Percentiles rank a stretch among this genome's conserved stretches.
phyloP scores from a whole-genome alignment of 306 rosid species.

The Cicer bijugum region DNA sequence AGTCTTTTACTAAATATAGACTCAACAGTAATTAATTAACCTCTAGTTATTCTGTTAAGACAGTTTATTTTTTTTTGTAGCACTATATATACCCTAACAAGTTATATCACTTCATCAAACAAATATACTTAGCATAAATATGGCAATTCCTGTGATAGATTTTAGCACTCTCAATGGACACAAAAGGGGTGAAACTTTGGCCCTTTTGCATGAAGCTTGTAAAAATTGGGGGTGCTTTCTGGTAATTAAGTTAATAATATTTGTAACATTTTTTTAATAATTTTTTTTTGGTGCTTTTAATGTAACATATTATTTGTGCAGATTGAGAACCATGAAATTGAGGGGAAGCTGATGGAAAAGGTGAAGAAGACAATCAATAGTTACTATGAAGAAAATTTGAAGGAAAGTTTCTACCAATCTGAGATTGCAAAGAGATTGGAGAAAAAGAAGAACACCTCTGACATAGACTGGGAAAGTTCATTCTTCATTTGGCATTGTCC shows the following conservation, averaged over 20 bases:
- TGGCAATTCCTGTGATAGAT: slow-evolving; percentile 77
- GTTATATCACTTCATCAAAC: slow-evolving; percentile 46
- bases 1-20: slow-evolving; percentile 20
- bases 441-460: slow-evolving; percentile 45
- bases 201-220: slow-evolving; percentile 74
- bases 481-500: slow-evolving; percentile 90
- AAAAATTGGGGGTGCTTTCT: slow-evolving; percentile 78
- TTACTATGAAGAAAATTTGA: slow-evolving; percentile 74
- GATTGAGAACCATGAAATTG: slow-evolving; percentile 83
- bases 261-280: background rate
- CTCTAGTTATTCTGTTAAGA: slow-evolving; percentile 33
- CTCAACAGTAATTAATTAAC: slow-evolving; percentile 37
- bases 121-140: slow-evolving; percentile 33
- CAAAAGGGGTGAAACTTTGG: slow-evolving; percentile 62
- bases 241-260: slow-evolving; percentile 45
- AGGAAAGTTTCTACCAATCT: slow-evolving; percentile 69
- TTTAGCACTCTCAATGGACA: slow-evolving; percentile 67
- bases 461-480: slow-evolving; percentile 78
- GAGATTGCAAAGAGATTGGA: slow-evolving; percentile 60
- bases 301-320: slow-evolving; percentile 46
- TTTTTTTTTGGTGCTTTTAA: background rate
- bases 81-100: slow-evolving; percentile 61
- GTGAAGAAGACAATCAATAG: slow-evolving; percentile 65
- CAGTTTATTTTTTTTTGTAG: background rate
- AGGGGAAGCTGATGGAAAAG: slow-evolving; percentile 66